Evolutionary conservation across 768 basidiomycete species (phyloP), one percentile per base, ranked within the genome.

Genomic region (Boletellus sp.): DNA sequence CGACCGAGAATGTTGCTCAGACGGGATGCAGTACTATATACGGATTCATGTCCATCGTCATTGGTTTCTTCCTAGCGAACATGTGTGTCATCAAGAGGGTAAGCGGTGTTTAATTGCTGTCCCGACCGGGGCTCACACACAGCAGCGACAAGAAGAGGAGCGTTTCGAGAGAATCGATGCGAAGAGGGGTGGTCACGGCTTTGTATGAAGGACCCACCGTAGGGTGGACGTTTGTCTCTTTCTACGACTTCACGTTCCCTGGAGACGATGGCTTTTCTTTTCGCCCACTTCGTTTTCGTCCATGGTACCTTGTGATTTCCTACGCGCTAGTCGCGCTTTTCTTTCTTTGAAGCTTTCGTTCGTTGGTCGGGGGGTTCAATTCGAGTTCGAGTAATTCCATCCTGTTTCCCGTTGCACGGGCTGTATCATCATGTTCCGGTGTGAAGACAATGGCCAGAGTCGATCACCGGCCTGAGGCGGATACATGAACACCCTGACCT

Each of bases 131-230:
- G 45, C 50, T 62, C 26, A 63, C 47, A 20, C 20, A 45, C 41
- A 51, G 44, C 72, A 91, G 89, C 79, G 90, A 58, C 73, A 83
- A 65, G 85, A 93, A 69, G 75, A 79, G 49, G 86, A 87, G 58
- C 84, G 92, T 32, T 94, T 95, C 78, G 84, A 80, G 75, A 87
- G 78, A 71, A 94, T 95, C 55, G 91, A 94, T 57, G 80, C 81
- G 48, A 95, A 94, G 72, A 85, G 89, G 55, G 91, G 90, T 55
- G 90, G 90, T 43, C 73, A 76, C 54, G 88, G 90, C 54, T 95
- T 95, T 60, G 91, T 94, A 53, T 94, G 71, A 79, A 52, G 23
- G 47, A 42, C 42, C 42, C 31, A 31, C 10, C 17, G 9, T 0
- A 12, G 31, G 10, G 15, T 52, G 7, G 31, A 45, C 11, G 2